Evolutionary conservation across 2,329 filamentous ascomycete species (phyloP), one percentile per base, ranked within the genome.

Genomic region (Colletotrichum navitas): DNA sequence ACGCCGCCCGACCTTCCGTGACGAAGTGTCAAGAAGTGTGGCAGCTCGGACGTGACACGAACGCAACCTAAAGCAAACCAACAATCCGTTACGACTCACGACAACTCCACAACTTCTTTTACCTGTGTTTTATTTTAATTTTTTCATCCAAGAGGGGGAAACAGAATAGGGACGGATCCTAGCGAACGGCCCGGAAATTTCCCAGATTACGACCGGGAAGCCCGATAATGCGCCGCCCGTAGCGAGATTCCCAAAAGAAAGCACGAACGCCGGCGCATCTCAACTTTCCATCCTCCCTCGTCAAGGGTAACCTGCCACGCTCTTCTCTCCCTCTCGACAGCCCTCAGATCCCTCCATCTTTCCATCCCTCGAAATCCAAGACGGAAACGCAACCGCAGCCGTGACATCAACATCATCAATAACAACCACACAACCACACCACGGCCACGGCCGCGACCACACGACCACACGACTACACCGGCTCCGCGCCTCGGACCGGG

Each of bases 211-310:
- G 59, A 62, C 60, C 63, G 39, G 39, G 60, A 51, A 70, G 41
- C 63, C 66, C 52, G 39, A 70, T 66, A 51, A 60, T 67, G 68
- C 68, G 51, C 52, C 63, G 39, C 49, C 68, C 56, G 68, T 71
- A 71, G 68, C 68, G 68, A 71, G 68, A 71, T 71, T 71, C 61
- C 56, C 47, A 55, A 70, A 39, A 49, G 41, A 43, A 59, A 41
- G 39, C 24, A 45, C 60, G 16, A 32, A 24, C 45, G 7, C 36
- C 29, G n/a, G 32, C 52, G 32, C 49, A 67, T 62, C 68, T 49
- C 47, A 49, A 67, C 34, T 26, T 51, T 21, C 2, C 5, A 45
- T 56, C 24, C 21, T 32, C 39, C n/a, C 18, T 54, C 39, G 51
- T 11, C 61, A 55, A 29, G n/a, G 11, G 24, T 2, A 54, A 36